phyloP scores from a whole-genome alignment of 2,329 filamentous ascomycete species.

The Chaetomiaceae sp. region DNA sequence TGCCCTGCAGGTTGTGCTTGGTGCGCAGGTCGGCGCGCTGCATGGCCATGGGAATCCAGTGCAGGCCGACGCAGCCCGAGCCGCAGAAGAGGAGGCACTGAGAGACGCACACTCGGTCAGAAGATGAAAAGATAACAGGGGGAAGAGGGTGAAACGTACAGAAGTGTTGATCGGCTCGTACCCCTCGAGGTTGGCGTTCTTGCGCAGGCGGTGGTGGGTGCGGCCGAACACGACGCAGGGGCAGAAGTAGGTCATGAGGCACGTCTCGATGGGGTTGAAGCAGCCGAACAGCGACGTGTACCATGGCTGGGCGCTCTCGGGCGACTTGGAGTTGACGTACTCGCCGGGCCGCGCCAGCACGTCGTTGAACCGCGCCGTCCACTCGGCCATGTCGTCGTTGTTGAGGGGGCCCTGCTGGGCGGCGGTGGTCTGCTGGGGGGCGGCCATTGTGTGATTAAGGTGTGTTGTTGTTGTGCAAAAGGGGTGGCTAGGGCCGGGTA shows the following conservation, averaged over 20 bases:
- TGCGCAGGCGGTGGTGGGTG: conserved; percentile 43
- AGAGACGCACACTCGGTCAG: not conserved
- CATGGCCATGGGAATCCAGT: conserved; percentile 42
- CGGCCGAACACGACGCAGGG: conserved; percentile 48
- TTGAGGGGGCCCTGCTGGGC: conserved; percentile 34
- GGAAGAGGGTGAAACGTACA: conserved; percentile 32
- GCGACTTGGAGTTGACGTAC: conserved; percentile 40
- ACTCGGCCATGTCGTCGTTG: conserved; percentile 41
- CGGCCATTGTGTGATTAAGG: conserved; percentile 20
- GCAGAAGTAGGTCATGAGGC: conserved; percentile 42
- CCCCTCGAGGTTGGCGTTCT: conserved; percentile 38
- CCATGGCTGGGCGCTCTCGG: conserved; percentile 37
- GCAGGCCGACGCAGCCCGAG: conserved; percentile 37
- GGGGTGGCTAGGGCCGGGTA: conserved; percentile 2
- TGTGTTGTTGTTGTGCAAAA: not conserved
- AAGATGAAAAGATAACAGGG: not conserved
- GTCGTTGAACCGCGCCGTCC: conserved; percentile 42
- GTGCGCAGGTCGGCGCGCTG: conserved; percentile 43
- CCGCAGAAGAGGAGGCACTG: conserved; percentile 43
- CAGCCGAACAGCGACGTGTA: conserved; percentile 40
- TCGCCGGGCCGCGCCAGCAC: conserved; percentile 40
- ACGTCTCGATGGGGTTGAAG: conserved; percentile 41
- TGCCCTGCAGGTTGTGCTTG: conserved; percentile 44
- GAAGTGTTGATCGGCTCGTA: conserved; percentile 46
- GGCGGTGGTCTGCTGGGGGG: conserved; percentile 16